Conservation (phyloP, 768 basidiomycete species). For the Favolaschia claudopus region DNA sequence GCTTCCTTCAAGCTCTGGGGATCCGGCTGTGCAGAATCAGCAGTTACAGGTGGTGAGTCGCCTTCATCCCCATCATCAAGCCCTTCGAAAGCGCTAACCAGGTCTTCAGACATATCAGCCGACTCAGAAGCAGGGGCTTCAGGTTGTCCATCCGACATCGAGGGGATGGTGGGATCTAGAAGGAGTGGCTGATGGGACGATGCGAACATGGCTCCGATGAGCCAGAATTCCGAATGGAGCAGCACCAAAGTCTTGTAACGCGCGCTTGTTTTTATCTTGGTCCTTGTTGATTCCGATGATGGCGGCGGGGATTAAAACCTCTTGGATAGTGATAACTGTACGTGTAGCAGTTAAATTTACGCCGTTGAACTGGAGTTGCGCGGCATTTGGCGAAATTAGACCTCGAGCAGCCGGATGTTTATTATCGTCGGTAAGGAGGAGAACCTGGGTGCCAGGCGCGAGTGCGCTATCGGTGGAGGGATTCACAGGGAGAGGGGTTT, state of each 20-base stretch:
- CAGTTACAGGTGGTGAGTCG: too few species aligned
- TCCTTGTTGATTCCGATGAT: slow-evolving; percentile 4
- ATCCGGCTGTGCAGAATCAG: too few species aligned
- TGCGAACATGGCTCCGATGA: slow-evolving; percentile 10
- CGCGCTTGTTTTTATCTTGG: not conserved
- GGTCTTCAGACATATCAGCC: too few species aligned
- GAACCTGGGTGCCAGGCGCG: not conserved
- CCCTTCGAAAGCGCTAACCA: too few species aligned
- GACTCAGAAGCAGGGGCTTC: too few species aligned
- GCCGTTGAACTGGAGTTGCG: not conserved
- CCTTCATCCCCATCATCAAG: too few species aligned
- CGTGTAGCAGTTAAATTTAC: slow-evolving; percentile 5
- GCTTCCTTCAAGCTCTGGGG: too few species aligned
- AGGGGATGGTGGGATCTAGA: too few species aligned
- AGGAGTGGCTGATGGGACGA: too few species aligned
- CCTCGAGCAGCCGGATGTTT: slow-evolving; percentile 12
- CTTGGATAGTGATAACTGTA: slow-evolving; percentile 6
- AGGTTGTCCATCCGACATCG: too few species aligned
- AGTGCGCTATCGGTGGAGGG: not conserved
- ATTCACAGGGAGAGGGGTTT: slow-evolving; percentile 6
- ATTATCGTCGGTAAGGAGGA: slow-evolving; percentile 8
- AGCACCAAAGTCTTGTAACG: not conserved
- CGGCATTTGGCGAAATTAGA: not conserved
- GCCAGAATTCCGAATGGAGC: slow-evolving; percentile 7
- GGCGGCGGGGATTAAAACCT: slow-evolving; percentile 5